A percentile compares a stretch with the other conserved stretches of the same genome.
Evolutionary conservation across 148 eudicot genomes (phyloP).

Genomic region (Gaultheria prostrata): DNA sequence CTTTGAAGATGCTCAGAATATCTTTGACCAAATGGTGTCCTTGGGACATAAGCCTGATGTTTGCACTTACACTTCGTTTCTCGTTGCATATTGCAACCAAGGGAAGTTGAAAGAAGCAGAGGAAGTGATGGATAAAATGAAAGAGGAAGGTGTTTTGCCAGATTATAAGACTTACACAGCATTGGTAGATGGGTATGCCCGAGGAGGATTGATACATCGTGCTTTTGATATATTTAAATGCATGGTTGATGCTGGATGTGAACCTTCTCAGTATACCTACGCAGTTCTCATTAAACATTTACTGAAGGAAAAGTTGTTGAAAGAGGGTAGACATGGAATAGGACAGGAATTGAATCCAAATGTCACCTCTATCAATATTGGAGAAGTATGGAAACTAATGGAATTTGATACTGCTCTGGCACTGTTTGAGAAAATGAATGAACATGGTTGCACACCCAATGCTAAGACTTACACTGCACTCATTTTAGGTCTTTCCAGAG

Average conservation of each 20-base stretch:
- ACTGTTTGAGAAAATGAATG: slow-evolving; percentile 51
- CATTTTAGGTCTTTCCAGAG: slow-evolving; percentile 57
- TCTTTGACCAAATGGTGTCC: slow-evolving; percentile 52
- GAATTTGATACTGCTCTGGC: slow-evolving; percentile 58
- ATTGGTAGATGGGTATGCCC: slow-evolving; percentile 68
- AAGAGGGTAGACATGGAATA: slow-evolving; percentile 16
- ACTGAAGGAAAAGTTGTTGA: slow-evolving; percentile 26
- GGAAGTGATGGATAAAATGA: slow-evolving; percentile 57
- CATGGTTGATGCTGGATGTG: slow-evolving; percentile 64
- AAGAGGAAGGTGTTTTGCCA: slow-evolving; percentile 41
- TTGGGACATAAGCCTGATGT: slow-evolving; percentile 70
- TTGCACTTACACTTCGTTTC: slow-evolving; percentile 65
- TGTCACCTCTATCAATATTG: slow-evolving; percentile 32
- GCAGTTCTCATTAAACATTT: slow-evolving; percentile 68
- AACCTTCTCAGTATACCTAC: slow-evolving; percentile 76
- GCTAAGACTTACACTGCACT: slow-evolving; percentile 48
- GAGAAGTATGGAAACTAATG: slow-evolving; percentile 68
- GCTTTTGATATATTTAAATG: slow-evolving; percentile 58
- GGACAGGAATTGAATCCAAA: slow-evolving; percentile 26
- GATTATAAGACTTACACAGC: slow-evolving; percentile 68
- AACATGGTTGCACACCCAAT: slow-evolving; percentile 48
- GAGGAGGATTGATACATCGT: slow-evolving; percentile 38
- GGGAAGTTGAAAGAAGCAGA: slow-evolving; percentile 71
- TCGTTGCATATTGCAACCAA: slow-evolving; percentile 61
- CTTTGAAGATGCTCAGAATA: slow-evolving; percentile 55